Evolutionary conservation across 2,329 filamentous ascomycete genomes (phyloP).

Genomic region (Ophiostoma sp.): DNA sequence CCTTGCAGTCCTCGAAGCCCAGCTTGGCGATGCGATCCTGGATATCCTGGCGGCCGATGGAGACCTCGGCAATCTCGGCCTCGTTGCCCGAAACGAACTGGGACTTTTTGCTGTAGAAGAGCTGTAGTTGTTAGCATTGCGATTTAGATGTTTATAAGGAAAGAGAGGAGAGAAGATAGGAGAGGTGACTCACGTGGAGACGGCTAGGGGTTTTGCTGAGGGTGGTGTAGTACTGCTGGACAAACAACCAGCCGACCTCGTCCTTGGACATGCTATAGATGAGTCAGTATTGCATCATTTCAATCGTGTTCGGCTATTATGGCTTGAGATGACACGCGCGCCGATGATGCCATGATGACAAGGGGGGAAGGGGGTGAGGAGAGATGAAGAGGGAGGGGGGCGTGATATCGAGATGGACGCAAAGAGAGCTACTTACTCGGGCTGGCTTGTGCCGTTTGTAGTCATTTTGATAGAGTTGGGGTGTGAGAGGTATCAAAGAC

Average conservation of each 20-base stretch:
- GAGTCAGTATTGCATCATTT: constrained; percentile 12
- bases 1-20: constrained; percentile 96
- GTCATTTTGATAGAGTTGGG: constrained; percentile 20
- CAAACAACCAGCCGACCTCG: constrained; percentile 98
- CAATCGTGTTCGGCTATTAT: background rate
- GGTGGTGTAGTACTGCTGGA: constrained; percentile 98
- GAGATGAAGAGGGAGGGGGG: background rate
- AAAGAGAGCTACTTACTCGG: constrained; percentile 15
- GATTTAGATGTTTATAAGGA: constrained; percentile 4
- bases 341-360: background rate
- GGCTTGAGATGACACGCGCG: background rate
- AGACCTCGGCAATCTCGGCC: constrained; percentile 80
- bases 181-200: constrained; percentile 60
- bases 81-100: constrained; percentile 92
- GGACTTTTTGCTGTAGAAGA: constrained; percentile 95
- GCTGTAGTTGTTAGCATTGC: constrained; percentile 38
- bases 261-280: constrained; percentile 64
- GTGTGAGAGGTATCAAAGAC: background rate
- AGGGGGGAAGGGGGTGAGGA: background rate
- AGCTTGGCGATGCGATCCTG: constrained; percentile 90
- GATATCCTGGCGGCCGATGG: constrained; percentile 84
- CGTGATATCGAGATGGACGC: background rate
- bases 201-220: constrained; percentile 91
- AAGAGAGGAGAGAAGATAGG: background rate
- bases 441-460: constrained; percentile 24